phyloP scores from a whole-genome alignment of 2,329 filamentous ascomycete genomes.

The Colletotrichum gigasporum region DNA sequence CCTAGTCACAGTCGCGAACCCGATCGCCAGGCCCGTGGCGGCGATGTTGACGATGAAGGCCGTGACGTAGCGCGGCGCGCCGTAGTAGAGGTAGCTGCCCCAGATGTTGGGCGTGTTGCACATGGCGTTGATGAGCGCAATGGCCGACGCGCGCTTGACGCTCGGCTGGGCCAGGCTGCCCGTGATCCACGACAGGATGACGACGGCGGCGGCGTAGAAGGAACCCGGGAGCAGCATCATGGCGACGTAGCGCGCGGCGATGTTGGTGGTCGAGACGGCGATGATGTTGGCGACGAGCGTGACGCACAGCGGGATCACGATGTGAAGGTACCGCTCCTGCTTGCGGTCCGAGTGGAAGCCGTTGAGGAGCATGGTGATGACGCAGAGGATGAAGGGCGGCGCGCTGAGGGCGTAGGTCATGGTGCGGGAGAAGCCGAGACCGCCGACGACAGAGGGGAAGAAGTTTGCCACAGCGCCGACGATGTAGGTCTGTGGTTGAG shows the following conservation, averaged over 20 bases:
- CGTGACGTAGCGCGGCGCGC: slow-evolving; percentile 36
- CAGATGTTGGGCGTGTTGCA: slow-evolving; percentile 42
- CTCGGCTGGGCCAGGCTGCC: slow-evolving; percentile 37
- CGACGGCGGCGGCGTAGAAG: slow-evolving; percentile 38
- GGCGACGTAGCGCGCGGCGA: slow-evolving; percentile 69
- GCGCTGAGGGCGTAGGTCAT: slow-evolving; percentile 35
- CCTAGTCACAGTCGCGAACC: slow-evolving; percentile 37
- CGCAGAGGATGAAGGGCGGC: slow-evolving; percentile 60
- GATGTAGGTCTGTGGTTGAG: slow-evolving; percentile 37
- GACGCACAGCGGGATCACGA: slow-evolving; percentile 68
- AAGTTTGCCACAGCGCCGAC: slow-evolving; percentile 40
- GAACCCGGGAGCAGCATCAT: slow-evolving; percentile 50
- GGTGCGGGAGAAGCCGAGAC: slow-evolving; percentile 35
- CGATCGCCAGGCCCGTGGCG: slow-evolving; percentile 38
- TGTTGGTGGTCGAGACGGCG: slow-evolving; percentile 67
- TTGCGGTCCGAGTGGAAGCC: slow-evolving; percentile 75
- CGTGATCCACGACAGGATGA: slow-evolving; percentile 41
- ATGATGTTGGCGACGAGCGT: slow-evolving; percentile 74
- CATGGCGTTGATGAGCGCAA: slow-evolving; percentile 40
- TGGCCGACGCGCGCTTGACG: slow-evolving; percentile 38
- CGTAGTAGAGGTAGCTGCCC: slow-evolving; percentile 39
- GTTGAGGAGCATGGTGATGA: slow-evolving; percentile 42
- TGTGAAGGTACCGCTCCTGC: slow-evolving; percentile 76
- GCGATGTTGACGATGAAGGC: slow-evolving; percentile 41
- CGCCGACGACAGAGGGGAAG: slow-evolving; percentile 36